phyloP scores from a whole-genome alignment of 352 stramenopile species.

The Pilasporangium apinafurcum region DNA sequence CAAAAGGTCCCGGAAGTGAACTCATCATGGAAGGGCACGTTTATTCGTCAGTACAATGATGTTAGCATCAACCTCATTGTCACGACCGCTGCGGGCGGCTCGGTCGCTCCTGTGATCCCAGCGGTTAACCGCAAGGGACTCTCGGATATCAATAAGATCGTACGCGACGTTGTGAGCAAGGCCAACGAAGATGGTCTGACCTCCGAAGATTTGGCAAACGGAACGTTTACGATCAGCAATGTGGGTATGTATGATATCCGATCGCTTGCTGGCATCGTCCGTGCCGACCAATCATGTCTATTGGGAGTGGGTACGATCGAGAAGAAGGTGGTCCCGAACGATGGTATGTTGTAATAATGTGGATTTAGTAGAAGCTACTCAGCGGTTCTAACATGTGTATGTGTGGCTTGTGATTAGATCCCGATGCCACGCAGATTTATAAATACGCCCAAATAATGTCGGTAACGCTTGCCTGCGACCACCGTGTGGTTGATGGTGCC shows the following conservation, averaged over 20 bases:
- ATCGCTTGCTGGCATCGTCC: constrained; percentile 92
- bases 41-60: constrained; percentile 94
- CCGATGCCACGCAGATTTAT: constrained; percentile 78
- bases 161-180: constrained; percentile 59
- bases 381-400: constrained; percentile 13
- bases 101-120: constrained; percentile 97
- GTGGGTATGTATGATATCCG: constrained; percentile 96
- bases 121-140: constrained; percentile 88
- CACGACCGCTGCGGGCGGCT: constrained; percentile 48
- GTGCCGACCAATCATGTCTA: constrained; percentile 88
- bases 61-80: constrained; percentile 93
- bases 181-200: constrained; percentile 33
- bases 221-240: constrained; percentile 97
- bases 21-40: constrained; percentile 82
- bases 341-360: constrained; percentile 19
- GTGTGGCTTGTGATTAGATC: constrained; percentile 27
- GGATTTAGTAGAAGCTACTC: background rate
- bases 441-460: constrained; percentile 91
- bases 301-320: constrained; percentile 93
- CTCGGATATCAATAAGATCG: constrained; percentile 84
- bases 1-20: constrained; percentile 94
- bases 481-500: constrained; percentile 96
- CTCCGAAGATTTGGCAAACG: constrained; percentile 57
- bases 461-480: constrained; percentile 95
- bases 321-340: constrained; percentile 92